A percentile compares a stretch with the other conserved stretches of the same genome.
Conservation (phyloP, 2,329 filamentous ascomycete genomes). For the Cladosporium oxysporum region DNA sequence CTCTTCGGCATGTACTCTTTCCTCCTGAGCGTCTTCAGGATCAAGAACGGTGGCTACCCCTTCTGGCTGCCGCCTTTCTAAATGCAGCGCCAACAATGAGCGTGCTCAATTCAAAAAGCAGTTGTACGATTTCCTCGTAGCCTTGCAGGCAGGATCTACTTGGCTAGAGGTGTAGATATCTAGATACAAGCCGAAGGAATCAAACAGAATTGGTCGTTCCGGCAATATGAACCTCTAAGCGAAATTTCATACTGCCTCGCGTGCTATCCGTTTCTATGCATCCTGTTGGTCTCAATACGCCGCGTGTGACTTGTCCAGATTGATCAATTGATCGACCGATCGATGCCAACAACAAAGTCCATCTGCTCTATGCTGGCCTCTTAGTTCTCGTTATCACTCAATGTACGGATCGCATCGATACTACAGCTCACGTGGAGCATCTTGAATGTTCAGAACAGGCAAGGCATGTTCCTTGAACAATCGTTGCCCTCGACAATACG, state of each 20-base stretch:
- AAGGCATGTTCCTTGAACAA: too few relatives aligned
- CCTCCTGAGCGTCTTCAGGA: slow-evolving; percentile 86
- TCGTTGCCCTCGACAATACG: too few relatives aligned
- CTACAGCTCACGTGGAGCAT: too few relatives aligned
- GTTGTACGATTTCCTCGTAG: slow-evolving; percentile 11
- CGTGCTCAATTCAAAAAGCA: slow-evolving; percentile 4
- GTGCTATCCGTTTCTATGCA: too few relatives aligned
- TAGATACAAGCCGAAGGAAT: neutral
- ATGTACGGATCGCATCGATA: too few relatives aligned
- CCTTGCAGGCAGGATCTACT: neutral
- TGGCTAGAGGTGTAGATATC: slow-evolving; percentile 1
- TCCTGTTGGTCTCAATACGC: too few relatives aligned
- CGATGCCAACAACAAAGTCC: too few relatives aligned
- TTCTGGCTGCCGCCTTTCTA: slow-evolving; percentile 92
- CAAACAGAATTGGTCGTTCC: neutral
- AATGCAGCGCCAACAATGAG: neutral
- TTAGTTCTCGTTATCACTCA: too few relatives aligned
- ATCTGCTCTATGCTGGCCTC: too few relatives aligned
- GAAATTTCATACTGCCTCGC: neutral
- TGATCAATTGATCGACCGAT: too few relatives aligned
- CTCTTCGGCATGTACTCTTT: slow-evolving; percentile 89
- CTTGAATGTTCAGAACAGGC: too few relatives aligned
- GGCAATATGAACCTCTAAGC: neutral
- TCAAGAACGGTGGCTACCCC: slow-evolving; percentile 93
- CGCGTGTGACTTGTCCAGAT: too few relatives aligned